Percentiles rank a stretch among this genome's conserved stretches.
Conservation (phyloP, 371 early-diverging fungal species). For the Mortierella sp. region DNA sequence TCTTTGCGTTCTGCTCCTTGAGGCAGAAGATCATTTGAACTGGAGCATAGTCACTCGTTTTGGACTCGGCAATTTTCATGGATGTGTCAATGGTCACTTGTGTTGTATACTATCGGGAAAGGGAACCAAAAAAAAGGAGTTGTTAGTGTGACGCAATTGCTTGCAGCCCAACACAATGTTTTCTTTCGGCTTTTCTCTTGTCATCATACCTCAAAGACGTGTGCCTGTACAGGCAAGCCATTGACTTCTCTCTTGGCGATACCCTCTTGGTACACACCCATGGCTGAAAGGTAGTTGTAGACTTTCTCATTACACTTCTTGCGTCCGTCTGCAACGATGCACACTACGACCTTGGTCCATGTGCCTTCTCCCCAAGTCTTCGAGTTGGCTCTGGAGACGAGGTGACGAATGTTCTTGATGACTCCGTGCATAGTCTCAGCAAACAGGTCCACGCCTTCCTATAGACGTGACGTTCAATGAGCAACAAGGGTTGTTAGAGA, state of each 20-base stretch:
- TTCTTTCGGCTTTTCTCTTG: neutral
- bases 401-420: constrained; percentile 82
- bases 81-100: constrained; percentile 67
- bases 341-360: constrained; percentile 88
- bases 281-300: constrained; percentile 66
- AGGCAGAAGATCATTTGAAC: constrained; percentile 85
- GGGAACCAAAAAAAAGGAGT: neutral
- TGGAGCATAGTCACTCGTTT: constrained; percentile 70
- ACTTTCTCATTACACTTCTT: constrained; percentile 70
- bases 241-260: constrained; percentile 71
- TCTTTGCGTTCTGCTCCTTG: constrained; percentile 90
- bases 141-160: neutral
- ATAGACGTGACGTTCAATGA: no score
- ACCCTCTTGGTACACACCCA: constrained; percentile 81
- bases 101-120: constrained; percentile 69
- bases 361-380: constrained; percentile 78
- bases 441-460: constrained; percentile 74
- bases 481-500: no score
- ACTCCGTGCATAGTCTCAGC: constrained; percentile 80
- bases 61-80: constrained; percentile 60
- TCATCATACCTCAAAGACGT: constrained; percentile 74
- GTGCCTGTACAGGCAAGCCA: constrained; percentile 72
- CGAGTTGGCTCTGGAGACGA: constrained; percentile 72
- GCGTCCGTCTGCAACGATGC: constrained; percentile 88
- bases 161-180: neutral